phyloP scores from a whole-genome alignment of 495 filamentous ascomycete genomes.

The Poronia punctata region DNA sequence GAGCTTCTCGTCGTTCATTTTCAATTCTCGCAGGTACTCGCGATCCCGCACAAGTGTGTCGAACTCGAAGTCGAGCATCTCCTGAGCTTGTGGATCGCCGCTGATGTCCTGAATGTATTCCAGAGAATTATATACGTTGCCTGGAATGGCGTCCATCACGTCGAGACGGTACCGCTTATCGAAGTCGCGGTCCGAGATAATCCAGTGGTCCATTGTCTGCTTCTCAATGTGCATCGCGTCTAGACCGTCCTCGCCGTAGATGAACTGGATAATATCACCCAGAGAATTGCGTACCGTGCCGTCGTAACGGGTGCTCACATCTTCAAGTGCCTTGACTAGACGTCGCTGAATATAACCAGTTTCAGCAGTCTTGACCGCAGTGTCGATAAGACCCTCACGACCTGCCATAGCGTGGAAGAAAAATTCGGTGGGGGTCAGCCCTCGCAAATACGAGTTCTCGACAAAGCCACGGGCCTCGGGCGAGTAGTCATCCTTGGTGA shows the following conservation, averaged over 20 bases:
- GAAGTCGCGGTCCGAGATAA: conserved; percentile 64
- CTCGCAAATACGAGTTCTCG: conserved; percentile 97
- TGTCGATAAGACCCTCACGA: conserved; percentile 99
- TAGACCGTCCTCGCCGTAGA: conserved; percentile 95
- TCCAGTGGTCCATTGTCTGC: conserved; percentile 80
- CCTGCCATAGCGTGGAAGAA: conserved; percentile 99
- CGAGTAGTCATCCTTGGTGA: conserved; percentile 98
- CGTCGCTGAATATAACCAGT: conserved; percentile 99
- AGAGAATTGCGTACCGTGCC: conserved; percentile 95
- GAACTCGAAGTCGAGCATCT: conserved; percentile 81
- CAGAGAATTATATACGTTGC: conserved; percentile 63
- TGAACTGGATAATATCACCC: conserved; percentile 93
- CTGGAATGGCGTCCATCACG: conserved; percentile 68
- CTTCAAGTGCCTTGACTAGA: conserved; percentile 95
- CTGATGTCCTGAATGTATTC: conserved; percentile 83
- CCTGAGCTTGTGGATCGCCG: conserved; percentile 78
- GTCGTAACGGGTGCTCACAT: conserved; percentile 96
- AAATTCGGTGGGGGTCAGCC: conserved; percentile 90
- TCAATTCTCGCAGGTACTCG: conserved; percentile 60
- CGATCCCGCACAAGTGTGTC: conserved; percentile 71
- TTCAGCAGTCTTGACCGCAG: conserved; percentile 97
- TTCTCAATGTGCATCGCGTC: conserved; percentile 88
- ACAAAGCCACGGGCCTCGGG: conserved; percentile 96
- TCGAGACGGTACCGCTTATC: conserved; percentile 80
- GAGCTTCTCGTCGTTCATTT: conserved; percentile 45